Evolutionary conservation across 441 rosid genomes (phyloP), one percentile per base, ranked within the genome.

Genomic region (Eutrema salsugineum): DNA sequence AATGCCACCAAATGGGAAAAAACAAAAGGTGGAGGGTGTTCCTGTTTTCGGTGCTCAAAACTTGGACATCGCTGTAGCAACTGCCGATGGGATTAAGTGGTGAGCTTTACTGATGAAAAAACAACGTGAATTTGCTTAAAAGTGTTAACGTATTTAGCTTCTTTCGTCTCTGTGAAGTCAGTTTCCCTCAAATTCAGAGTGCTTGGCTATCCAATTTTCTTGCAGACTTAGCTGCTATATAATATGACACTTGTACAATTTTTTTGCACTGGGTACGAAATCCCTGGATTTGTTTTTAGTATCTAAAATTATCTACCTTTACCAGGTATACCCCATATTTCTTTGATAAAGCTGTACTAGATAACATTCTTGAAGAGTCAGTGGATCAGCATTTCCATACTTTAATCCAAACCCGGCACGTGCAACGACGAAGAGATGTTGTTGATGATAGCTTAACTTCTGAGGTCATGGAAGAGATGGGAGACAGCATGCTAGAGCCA

Each of bases 271-370:
- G 27, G 27, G 27, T 24, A 24, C 4, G 65, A 16, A 49, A 17
- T 11, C 54, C 22, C 4, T 22, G 46, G 44, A 8, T 40, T 16
- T 56, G 65, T 46, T 46, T 12, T 46, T 5, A 1, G 20, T 68
- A 68, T 14, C 73, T 76, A 32, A 63, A 5, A 10, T 2, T 55
- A 15, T 64, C 55, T 33, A 53, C 80, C 44, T 79, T 54, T 63
- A 19, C 70, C 83, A 92, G 99, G 97, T 89, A 92, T 77, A 91
- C 99, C 47, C 99, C 99, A 8, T 95, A 88, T 78, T 95, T 95
- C 84, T 95, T 95, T 46, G 92, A 95, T 83, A 93, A 95, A 80
- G 80, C 70, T 81, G 91, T 88, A 81, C 94, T 93, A 28, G 98
- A 95, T 82, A 86, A 85, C 86, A 89, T 95, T 81, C 97, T 93